A percentile compares a stretch with the other conserved stretches of the same genome.
phyloP scores from a whole-genome alignment of 495 filamentous ascomycete genomes.

The Podospora appendiculata region DNA sequence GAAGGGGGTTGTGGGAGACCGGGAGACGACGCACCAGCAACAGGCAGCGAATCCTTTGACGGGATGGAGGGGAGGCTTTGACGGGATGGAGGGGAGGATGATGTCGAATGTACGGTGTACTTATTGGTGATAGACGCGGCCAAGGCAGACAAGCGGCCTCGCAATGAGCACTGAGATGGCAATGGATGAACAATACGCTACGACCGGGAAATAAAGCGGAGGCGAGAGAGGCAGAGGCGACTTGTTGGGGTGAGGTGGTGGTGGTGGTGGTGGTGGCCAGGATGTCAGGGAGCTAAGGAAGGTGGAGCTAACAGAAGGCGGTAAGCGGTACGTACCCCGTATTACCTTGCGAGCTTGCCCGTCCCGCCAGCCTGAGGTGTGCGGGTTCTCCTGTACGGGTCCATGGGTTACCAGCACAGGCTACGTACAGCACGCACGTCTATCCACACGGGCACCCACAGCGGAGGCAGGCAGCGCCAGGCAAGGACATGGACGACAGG shows the following conservation, averaged over 20 bases:
- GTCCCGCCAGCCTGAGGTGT: not conserved
- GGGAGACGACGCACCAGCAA: not conserved
- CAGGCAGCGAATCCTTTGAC: not conserved
- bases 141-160: conserved; percentile 20
- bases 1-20: not conserved
- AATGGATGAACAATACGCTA: not conserved
- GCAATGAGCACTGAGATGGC: conserved; percentile 3
- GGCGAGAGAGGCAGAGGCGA: conserved; percentile 3
- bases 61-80: too few species aligned
- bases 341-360: not conserved
- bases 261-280: too few species aligned
- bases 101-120: conserved; percentile 14
- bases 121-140: conserved; percentile 14
- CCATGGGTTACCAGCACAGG: not conserved
- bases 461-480: too few species aligned
- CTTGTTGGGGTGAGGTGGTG: too few species aligned
- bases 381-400: too few species aligned
- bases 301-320: conserved; percentile 16
- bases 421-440: not conserved
- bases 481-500: too few species aligned
- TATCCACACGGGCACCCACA: too few species aligned
- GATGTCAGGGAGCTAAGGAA: too few species aligned
- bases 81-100: too few species aligned
- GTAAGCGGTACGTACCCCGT: conserved; percentile 15
- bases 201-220: conserved; percentile 1